Conservation (phyloP, 768 basidiomycete species). For the Lactarius hatsudake region DNA sequence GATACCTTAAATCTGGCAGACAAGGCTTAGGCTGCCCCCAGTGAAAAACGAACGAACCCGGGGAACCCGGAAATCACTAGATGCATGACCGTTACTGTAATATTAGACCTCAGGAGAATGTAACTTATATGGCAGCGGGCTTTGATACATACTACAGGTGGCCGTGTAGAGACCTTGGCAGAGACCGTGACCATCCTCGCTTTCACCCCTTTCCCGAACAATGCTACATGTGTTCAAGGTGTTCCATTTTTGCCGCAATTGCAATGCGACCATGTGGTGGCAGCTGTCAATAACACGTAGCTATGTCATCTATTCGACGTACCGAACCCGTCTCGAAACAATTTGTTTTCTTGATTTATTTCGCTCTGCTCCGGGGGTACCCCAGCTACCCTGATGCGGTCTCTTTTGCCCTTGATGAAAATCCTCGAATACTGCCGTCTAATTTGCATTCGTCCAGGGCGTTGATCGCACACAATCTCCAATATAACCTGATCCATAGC, state of each 20-base stretch:
- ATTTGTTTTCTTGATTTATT: background rate
- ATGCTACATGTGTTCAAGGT: background rate
- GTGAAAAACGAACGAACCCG: background rate
- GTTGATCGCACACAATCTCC: background rate
- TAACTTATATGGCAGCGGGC: background rate
- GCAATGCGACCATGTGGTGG: background rate
- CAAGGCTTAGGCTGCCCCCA: background rate
- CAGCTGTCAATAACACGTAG: background rate
- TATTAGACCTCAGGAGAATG: background rate
- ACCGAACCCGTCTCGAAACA: background rate
- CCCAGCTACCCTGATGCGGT: conserved; percentile 4
- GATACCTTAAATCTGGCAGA: background rate
- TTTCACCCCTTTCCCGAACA: background rate
- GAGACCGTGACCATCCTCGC: background rate
- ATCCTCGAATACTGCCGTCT: background rate
- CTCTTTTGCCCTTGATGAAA: background rate
- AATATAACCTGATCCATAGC: background rate
- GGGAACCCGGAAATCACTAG: background rate
- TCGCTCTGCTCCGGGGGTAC: background rate
- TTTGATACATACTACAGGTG: background rate
- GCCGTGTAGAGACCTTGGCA: background rate
- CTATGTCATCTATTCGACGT: conserved; percentile 1
- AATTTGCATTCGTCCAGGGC: background rate
- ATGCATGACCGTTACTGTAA: background rate
- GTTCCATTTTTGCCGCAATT: conserved; percentile 4